Evolutionary conservation across 345 rosid genomes (phyloP).

Genomic region (Orychophragmus violaceus): DNA sequence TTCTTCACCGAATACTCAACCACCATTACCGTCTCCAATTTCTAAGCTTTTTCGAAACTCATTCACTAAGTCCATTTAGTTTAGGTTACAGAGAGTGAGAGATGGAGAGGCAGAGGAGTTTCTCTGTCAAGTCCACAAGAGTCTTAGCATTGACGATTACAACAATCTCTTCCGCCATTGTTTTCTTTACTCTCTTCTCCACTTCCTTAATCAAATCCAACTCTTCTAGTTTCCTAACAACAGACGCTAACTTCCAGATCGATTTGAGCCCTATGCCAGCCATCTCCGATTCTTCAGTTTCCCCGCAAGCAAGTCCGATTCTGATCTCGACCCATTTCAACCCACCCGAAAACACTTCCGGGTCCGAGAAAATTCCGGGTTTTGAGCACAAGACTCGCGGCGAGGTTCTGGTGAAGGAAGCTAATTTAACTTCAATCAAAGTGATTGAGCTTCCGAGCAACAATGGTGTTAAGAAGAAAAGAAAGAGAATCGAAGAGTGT

Average conservation of each 20-base stretch:
- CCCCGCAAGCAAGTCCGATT: constrained; percentile 25
- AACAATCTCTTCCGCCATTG: constrained; percentile 47
- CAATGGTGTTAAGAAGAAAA: constrained; percentile 29
- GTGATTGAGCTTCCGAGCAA: constrained; percentile 34
- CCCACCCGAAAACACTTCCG: constrained; percentile 36
- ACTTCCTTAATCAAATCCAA: constrained; percentile 46
- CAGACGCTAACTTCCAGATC: constrained; percentile 19
- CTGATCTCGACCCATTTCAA: constrained; percentile 32
- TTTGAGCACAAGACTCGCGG: constrained; percentile 18
- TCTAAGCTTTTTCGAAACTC: not conserved
- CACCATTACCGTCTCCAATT: constrained; percentile 9
- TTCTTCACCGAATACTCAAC: constrained; percentile 20
- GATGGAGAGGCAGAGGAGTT: constrained; percentile 87
- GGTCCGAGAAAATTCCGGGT: constrained; percentile 31
- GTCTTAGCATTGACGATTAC: constrained; percentile 44
- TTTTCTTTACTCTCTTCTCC: constrained; percentile 52
- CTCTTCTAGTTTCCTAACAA: constrained; percentile 31
- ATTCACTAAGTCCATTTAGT: not conserved
- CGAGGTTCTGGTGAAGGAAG: constrained; percentile 14
- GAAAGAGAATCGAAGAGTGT: constrained; percentile 35
- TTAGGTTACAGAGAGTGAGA: not conserved
- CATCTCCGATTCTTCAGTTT: constrained; percentile 25
- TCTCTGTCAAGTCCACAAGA: constrained; percentile 59
- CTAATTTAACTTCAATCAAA: too few species aligned
- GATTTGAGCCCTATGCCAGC: constrained; percentile 10